Evolutionary conservation across 2,329 filamentous ascomycete species (phyloP).

Genomic region (Diplodia intermedia): DNA sequence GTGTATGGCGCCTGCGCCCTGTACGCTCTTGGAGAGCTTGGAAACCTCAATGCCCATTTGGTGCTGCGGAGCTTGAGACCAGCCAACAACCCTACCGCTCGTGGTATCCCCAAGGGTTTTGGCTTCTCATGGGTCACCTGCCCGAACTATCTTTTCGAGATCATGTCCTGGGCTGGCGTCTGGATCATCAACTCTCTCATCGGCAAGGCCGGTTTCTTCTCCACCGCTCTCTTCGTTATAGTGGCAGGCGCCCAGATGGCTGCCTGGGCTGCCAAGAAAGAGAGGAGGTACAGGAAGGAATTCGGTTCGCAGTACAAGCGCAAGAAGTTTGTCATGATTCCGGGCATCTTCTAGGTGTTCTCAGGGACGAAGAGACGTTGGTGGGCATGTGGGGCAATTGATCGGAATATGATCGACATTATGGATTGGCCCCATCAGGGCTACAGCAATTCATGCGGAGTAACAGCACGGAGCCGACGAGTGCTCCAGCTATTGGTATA

Average conservation of each 20-base stretch:
- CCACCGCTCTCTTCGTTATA: conserved; percentile 74
- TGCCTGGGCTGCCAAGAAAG: conserved; percentile 89
- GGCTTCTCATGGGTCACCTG: conserved; percentile 89
- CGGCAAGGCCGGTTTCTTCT: conserved; percentile 77
- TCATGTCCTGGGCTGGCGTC: conserved; percentile 83
- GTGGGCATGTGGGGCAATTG: not conserved
- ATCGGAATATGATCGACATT: conserved; percentile 1
- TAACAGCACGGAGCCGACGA: not conserved
- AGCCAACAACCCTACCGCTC: conserved; percentile 73
- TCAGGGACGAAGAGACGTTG: not conserved
- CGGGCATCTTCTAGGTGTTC: conserved; percentile 68
- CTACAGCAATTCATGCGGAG: not conserved
- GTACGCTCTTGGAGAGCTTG: conserved; percentile 78
- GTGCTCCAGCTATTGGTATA: not conserved
- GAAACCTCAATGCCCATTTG: conserved; percentile 80
- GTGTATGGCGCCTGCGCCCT: conserved; percentile 73
- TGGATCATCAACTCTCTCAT: conserved; percentile 80
- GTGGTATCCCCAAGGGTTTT: conserved; percentile 85
- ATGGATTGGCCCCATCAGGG: not conserved
- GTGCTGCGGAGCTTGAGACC: conserved; percentile 78
- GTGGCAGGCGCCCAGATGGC: conserved; percentile 82
- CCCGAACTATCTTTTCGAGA: conserved; percentile 96
- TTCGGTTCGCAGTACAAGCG: conserved; percentile 95
- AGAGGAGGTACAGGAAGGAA: conserved; percentile 85
- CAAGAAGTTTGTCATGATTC: conserved; percentile 85